phyloP scores from a whole-genome alignment of 768 basidiomycete species.

The Austroboletus festivus region DNA sequence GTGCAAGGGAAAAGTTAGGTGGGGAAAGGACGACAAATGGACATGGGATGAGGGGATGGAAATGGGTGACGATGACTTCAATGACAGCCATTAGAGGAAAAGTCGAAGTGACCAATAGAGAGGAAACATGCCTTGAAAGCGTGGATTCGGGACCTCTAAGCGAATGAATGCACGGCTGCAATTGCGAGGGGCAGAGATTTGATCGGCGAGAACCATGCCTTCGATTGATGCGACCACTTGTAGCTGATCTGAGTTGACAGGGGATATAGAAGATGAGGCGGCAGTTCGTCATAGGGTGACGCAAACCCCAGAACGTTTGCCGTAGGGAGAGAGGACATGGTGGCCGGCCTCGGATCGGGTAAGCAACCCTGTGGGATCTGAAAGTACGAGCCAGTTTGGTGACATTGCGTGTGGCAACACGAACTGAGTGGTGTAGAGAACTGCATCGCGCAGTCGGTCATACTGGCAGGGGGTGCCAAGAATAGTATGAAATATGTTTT shows the following conservation, averaged over 20 bases:
- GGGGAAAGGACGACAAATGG: not conserved
- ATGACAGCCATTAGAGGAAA: not conserved
- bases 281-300: slow-evolving; percentile 1
- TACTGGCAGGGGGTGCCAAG: not conserved
- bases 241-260: slow-evolving; percentile 1
- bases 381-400: not conserved
- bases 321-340: not conserved
- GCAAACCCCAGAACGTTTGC: not conserved
- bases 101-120: not conserved
- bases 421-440: not conserved
- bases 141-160: slow-evolving; percentile 12
- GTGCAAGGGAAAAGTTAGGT: not conserved
- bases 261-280: not conserved
- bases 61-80: not conserved
- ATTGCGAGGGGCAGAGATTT: not conserved
- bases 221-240: slow-evolving; percentile 2
- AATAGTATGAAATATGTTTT: not conserved
- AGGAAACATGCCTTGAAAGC: slow-evolving; percentile 11
- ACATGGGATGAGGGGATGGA: not conserved
- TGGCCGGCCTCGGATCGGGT: not conserved
- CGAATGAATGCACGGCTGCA: not conserved
- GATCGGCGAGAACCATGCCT: slow-evolving; percentile 1
- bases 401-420: not conserved
- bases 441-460: not conserved
- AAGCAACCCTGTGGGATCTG: not conserved